Conservation (phyloP, 495 filamentous ascomycete species). For the Pseudevernia furfuracea region DNA sequence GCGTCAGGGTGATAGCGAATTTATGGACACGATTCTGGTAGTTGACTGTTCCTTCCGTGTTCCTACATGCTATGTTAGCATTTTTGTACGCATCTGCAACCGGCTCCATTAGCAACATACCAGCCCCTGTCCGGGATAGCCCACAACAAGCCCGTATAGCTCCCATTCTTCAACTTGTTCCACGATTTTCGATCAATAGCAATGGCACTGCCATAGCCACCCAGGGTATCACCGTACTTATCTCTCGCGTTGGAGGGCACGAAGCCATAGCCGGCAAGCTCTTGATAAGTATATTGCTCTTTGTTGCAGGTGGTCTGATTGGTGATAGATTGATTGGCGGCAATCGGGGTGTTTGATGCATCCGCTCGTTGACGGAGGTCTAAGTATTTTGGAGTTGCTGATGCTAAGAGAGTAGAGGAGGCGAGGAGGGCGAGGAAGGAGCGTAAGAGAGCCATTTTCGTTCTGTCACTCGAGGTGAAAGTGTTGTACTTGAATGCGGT, state of each 20-base stretch:
- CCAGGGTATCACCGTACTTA: slow-evolving; percentile 67
- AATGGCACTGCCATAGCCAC: slow-evolving; percentile 60
- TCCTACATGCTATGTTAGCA: slow-evolving; percentile 32
- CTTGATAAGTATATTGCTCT: slow-evolving; percentile 56
- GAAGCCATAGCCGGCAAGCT: slow-evolving; percentile 64
- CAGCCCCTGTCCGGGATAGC: slow-evolving; percentile 68
- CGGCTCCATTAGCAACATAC: slow-evolving; percentile 29
- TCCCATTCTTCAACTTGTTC: slow-evolving; percentile 47
- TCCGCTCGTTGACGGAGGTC: background rate
- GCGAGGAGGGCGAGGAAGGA: slow-evolving; percentile 4
- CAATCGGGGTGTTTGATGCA: background rate
- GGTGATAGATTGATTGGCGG: slow-evolving; percentile 27
- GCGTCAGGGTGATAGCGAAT: slow-evolving; percentile 53
- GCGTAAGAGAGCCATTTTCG: slow-evolving; percentile 3
- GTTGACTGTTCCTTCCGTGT: slow-evolving; percentile 69
- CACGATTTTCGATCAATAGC: slow-evolving; percentile 56
- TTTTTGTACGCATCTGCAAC: background rate
- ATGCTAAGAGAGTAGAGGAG: slow-evolving; percentile 2
- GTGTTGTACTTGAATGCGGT: background rate
- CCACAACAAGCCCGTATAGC: slow-evolving; percentile 58
- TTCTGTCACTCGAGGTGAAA: background rate
- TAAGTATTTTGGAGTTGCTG: background rate
- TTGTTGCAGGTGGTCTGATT: slow-evolving; percentile 56
- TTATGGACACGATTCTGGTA: slow-evolving; percentile 69
- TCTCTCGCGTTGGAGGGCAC: slow-evolving; percentile 53